Evolutionary conservation across 2,329 filamentous ascomycete genomes (phyloP), one percentile per base, ranked within the genome.

Genomic region (Cercospora brassicicola): DNA sequence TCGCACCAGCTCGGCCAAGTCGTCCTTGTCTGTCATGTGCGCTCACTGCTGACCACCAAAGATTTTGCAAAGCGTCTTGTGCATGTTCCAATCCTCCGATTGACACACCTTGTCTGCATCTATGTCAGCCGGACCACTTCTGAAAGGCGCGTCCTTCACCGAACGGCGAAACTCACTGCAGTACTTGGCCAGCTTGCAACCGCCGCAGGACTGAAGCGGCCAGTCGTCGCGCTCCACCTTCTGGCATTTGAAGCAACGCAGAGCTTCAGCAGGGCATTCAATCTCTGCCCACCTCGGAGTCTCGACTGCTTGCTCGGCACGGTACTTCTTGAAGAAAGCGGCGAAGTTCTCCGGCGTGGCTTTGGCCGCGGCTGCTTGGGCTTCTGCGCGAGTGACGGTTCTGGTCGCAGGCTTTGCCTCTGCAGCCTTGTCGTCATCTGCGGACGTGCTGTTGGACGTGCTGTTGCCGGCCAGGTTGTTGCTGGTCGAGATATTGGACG

Each of bases 281-380:
- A 56, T 18, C 1, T 26, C 45, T 18, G 31, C 31, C 61, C 61
- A 55, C 11, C n/a, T 28, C 26, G 20, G n/a, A 42, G 18, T 31
- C 15, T 13, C 15, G 4, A n/a, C 10, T 20, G 30, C n/a, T 53
- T 33, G 28, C 18, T 55, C 45, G 11, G 30, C 28, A 20, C 23
- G 18, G n/a, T 23, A 64, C 30, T 33, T 36, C 48, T 64, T 51
- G 33, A 64, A 64, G 48, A 39, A 56, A n/a, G 51, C 48, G n/a
- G 53, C 20, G 31, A 64, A 64, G 48, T 56, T 42, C 33, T 56
- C 62, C 31, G 28, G 31, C 26, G 62, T 64, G 13, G 53, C 53
- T 18, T 56, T 56, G 48, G 51, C 51, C 26, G 48, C 23, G 7
- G 23, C 48, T 13, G 48, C 48, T 55, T 3, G 1, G 1, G 48